phyloP scores from a whole-genome alignment of 2,329 filamentous ascomycete species.

The Calonectria henricotiae region DNA sequence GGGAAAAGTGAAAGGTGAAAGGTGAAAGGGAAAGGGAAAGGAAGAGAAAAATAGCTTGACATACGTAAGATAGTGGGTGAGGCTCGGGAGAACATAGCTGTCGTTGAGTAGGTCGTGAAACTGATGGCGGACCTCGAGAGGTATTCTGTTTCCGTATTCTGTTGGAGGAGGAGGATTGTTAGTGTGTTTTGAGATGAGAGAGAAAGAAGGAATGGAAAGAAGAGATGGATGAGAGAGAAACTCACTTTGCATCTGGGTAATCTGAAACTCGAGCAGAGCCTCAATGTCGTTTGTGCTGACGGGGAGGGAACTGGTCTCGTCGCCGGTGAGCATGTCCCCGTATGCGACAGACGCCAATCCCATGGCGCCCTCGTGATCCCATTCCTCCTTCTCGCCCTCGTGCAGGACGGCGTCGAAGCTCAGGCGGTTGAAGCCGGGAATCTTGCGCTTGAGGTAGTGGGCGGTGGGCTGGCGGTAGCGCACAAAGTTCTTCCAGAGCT shows the following conservation, averaged over 20 bases:
- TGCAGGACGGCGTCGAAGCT: slow-evolving; percentile 73
- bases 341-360: slow-evolving; percentile 67
- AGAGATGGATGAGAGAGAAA: slow-evolving; percentile 27
- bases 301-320: slow-evolving; percentile 60
- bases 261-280: slow-evolving; percentile 87
- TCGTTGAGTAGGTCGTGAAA: slow-evolving; percentile 80
- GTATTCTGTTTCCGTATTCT: slow-evolving; percentile 85
- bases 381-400: slow-evolving; percentile 67
- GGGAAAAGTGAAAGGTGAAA: too few species aligned
- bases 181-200: slow-evolving; percentile 28
- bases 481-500: slow-evolving; percentile 88
- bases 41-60: not conserved
- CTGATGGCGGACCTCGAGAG: slow-evolving; percentile 80
- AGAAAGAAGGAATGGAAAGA: not conserved
- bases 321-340: slow-evolving; percentile 68
- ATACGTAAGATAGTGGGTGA: slow-evolving; percentile 83
- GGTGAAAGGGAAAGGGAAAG: too few species aligned
- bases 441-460: slow-evolving; percentile 75
- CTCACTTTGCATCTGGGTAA: slow-evolving; percentile 87
- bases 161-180: not conserved
- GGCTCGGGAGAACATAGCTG: slow-evolving; percentile 78
- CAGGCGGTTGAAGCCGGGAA: slow-evolving; percentile 71
- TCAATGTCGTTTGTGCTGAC: slow-evolving; percentile 87
- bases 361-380: slow-evolving; percentile 62
- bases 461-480: slow-evolving; percentile 85